phyloP scores from a whole-genome alignment of 331 rosid species.

The Pyracantha coccinea region DNA sequence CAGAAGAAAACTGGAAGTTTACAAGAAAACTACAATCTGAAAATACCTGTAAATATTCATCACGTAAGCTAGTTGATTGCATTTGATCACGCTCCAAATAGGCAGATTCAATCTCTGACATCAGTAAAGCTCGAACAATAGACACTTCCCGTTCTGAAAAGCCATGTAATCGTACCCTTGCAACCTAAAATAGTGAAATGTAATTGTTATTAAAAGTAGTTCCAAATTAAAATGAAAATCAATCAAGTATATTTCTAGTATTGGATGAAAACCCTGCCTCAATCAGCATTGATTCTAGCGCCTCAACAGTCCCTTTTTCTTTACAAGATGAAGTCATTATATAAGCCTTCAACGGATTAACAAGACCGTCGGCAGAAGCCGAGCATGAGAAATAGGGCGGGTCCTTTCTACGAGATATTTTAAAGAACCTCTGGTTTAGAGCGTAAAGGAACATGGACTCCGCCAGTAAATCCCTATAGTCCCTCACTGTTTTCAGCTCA shows the following conservation, averaged over 20 bases:
- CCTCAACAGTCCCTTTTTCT: slow-evolving; percentile 71
- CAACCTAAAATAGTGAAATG: slow-evolving; percentile 61
- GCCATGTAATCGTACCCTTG: slow-evolving; percentile 80
- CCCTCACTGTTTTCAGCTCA: slow-evolving; percentile 81
- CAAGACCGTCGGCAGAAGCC: slow-evolving; percentile 77
- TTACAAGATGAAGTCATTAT: slow-evolving; percentile 80
- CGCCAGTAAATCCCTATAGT: slow-evolving; percentile 75
- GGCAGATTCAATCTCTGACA: slow-evolving; percentile 97
- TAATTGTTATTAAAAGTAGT: slow-evolving; percentile 20
- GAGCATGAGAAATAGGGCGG: slow-evolving; percentile 94
- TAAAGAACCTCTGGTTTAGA: slow-evolving; percentile 89
- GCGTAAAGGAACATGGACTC: slow-evolving; percentile 95
- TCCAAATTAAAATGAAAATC: neutral
- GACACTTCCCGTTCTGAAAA: slow-evolving; percentile 87
- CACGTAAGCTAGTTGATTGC: slow-evolving; percentile 86
- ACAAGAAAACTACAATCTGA: neutral
- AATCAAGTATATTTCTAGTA: slow-evolving; percentile 1
- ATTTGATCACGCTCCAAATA: slow-evolving; percentile 96
- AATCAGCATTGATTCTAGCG: slow-evolving; percentile 79
- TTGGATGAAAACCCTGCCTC: slow-evolving; percentile 51
- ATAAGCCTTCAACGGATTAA: slow-evolving; percentile 81
- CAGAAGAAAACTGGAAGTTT: neutral
- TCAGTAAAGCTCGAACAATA: slow-evolving; percentile 64
- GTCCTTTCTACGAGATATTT: slow-evolving; percentile 81
- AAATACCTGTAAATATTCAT: slow-evolving; percentile 85